Evolutionary conservation across 768 basidiomycete species (phyloP), one percentile per base, ranked within the genome.

Genomic region (Nidularia pulvinata): DNA sequence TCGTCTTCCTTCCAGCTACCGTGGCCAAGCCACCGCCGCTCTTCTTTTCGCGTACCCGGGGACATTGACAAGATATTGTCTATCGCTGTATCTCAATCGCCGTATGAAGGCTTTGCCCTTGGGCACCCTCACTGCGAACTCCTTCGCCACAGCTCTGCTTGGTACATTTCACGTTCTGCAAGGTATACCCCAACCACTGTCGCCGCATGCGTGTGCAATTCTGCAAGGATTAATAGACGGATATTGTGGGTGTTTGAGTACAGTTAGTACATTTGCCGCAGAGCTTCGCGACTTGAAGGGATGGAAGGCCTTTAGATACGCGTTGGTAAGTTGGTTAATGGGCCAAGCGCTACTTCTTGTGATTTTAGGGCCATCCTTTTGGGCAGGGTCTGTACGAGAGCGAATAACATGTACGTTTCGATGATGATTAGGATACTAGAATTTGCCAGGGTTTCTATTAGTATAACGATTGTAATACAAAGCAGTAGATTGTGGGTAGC

Each of bases 241-340:
- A 6, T 98, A 93, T 65, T 98, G 95, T 65, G 97, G 95, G 9
- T 95, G 93, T 71, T 75, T 98, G 60, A 95, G 89, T 1, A 99
- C 97, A 1, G 81, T 99, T 60, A 93, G 91, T 67, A 98, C 95
- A 14, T 96, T 98, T 63, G 89, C 85, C 1, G 86, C 86, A 7
- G 97, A 99, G 65, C 66, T 91, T 19, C 70, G 76, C 34, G 80
- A 81, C 42, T 71, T 95, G 55, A 68, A 73, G 43, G 66, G 74
- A 33, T 65, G 81, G 67, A 83, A 80, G 62, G 84, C 85, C 32
- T 84, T 79, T 72, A 62, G 84, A 45, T 98, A 98, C 66, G 82
- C 80, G 30, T 57, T 78, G 1, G 62, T 83, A 43, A 95, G 91
- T 63, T 89, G 89, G 79, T 65, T 79, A 16, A 62, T 75, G 19